Percentiles rank a stretch among this genome's conserved stretches.
Evolutionary conservation across 805 yeast species (phyloP).

Genomic region (Cyberlindnera mycetangii): DNA sequence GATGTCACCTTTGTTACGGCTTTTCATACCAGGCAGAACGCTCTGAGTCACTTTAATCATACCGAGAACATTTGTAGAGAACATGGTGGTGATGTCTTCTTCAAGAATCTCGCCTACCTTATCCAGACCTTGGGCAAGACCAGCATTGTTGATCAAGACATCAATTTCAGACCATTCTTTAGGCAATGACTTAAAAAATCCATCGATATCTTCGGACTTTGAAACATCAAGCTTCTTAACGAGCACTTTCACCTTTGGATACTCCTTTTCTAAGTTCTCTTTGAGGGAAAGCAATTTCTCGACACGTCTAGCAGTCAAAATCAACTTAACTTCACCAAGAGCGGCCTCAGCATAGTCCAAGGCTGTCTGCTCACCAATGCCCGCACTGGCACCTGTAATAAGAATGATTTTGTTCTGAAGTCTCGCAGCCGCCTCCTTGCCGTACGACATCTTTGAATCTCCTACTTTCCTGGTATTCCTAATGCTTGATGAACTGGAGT

Average conservation of each 20-base stretch:
- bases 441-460: slow-evolving; percentile 51
- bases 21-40: slow-evolving; percentile 66
- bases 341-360: slow-evolving; percentile 78
- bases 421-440: slow-evolving; percentile 73
- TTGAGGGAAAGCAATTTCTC: slow-evolving; percentile 56
- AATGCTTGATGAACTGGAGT: neutral
- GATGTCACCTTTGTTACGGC: slow-evolving; percentile 67
- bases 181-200: slow-evolving; percentile 53
- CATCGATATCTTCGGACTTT: slow-evolving; percentile 45
- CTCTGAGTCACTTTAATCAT: slow-evolving; percentile 80
- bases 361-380: slow-evolving; percentile 93
- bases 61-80: slow-evolving; percentile 85
- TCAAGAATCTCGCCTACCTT: slow-evolving; percentile 67
- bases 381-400: slow-evolving; percentile 94
- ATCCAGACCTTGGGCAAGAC: slow-evolving; percentile 79
- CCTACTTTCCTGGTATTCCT: neutral
- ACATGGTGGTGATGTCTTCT: slow-evolving; percentile 70
- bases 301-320: slow-evolving; percentile 75
- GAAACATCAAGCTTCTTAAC: slow-evolving; percentile 56
- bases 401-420: slow-evolving; percentile 73
- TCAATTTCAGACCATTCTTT: slow-evolving; percentile 58
- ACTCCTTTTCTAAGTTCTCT: slow-evolving; percentile 42
- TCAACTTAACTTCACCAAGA: slow-evolving; percentile 63
- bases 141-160: slow-evolving; percentile 69
- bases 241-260: slow-evolving; percentile 44